These are phyloP conservation scores for Rhododendron griersonianum DNA, from an alignment of 148 eudicot species.

Conservation along the genomic window DNA sequence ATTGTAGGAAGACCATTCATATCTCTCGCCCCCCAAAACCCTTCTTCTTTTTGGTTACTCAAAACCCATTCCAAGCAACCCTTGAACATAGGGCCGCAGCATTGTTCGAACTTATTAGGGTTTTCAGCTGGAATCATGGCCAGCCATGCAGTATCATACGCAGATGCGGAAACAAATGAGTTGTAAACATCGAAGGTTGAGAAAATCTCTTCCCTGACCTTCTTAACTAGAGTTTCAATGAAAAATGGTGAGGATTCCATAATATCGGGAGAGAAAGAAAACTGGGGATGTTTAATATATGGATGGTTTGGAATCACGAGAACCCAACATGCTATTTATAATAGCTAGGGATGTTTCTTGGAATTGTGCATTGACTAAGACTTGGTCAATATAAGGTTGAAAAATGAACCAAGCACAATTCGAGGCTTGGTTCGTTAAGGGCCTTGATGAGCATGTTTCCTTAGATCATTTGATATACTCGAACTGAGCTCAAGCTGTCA, in stretches of 20 bases:
- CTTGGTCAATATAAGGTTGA: too few relatives aligned
- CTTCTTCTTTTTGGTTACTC: constrained; percentile 19
- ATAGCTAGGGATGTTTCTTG: neutral
- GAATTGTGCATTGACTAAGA: neutral
- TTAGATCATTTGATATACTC: too few relatives aligned
- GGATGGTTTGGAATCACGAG: neutral
- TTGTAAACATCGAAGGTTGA: neutral
- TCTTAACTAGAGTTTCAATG: constrained; percentile 17
- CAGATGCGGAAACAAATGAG: constrained; percentile 25
- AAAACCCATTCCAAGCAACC: constrained; percentile 27
- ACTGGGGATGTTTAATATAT: neutral
- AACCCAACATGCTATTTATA: constrained; percentile 5
- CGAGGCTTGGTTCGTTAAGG: too few relatives aligned
- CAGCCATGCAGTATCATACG: constrained; percentile 36
- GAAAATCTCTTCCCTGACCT: constrained; percentile 20
- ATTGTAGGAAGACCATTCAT: constrained; percentile 16
- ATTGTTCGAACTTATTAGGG: neutral
- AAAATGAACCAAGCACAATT: too few relatives aligned
- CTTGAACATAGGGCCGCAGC: constrained; percentile 17
- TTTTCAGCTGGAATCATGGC: constrained; percentile 23
- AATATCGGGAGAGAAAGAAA: neutral
- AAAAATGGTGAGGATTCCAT: constrained; percentile 18
- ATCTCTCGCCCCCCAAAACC: constrained; percentile 23
- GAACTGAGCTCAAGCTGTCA: too few relatives aligned
- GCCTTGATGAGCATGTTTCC: too few relatives aligned